Base-by-base conservation (phyloP, 208 protist species). In the Trypanosoma melophagium region DNA sequence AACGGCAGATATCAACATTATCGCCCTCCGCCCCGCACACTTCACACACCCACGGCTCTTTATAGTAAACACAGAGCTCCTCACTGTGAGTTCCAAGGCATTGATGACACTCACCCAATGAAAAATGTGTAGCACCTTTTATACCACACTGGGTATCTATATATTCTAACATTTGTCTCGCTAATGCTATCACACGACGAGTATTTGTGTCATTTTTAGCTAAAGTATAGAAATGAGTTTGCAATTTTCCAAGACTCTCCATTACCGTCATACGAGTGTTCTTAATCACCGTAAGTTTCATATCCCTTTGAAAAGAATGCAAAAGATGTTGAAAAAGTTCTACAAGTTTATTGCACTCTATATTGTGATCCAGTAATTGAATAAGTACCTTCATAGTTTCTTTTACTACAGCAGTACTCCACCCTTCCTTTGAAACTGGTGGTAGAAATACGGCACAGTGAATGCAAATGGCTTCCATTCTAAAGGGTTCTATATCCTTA, bases 1-100 rank as follows among this genome's bases (percentile, higher is more conserved):
- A 94, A n/a, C 90, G 82, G 56, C 79, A 82, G 16, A 92, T 70
- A 69, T 88, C 85, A 24, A 57, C 49, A 65, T 94, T 93, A 24
- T 67, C 65, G 74, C 86, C 84, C 17, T 61, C 77, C 10, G 66
- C 60, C 0, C 83, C 86, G 57, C 87, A 94, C 17, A 66, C 65
- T 40, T 62, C 76, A 67, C 90, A 96, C 2, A 66, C 51, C 87
- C 90, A 96, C 60, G 42, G 12, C 0, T 65, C 77, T 7, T 44
- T 14, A 40, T 60, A 45, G 8, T 66, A 69, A 16, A 64, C 72
- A 60, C 88, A 96, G 13, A 92, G 64, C 61, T 78, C 76, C 10
- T 21, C 54, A 3, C 76, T 76, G 60, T 94, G 90, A 5, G 77
- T 80, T 10, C 88, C 88, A 19, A 93, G 81, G 53, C 90, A 94